These are phyloP conservation scores for Chrysopogon serrulatus DNA, from an alignment of 176 grass and related monocot species.

Conservation along the genomic window DNA sequence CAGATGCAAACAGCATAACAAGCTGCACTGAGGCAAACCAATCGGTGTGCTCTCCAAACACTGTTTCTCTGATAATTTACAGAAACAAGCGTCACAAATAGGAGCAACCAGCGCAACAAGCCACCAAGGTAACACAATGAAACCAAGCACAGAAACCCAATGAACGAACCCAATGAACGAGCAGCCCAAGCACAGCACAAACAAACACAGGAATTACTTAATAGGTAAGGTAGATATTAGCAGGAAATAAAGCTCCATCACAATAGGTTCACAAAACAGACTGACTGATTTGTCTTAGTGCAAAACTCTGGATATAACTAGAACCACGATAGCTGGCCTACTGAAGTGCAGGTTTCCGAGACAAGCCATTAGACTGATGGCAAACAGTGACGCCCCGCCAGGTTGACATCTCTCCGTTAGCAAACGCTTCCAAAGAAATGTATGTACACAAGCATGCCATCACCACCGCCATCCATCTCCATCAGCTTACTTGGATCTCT, in stretches of 20 bases:
- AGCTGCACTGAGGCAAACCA: not conserved
- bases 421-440: not conserved
- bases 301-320: slow-evolving; percentile 33
- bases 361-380: slow-evolving; percentile 18
- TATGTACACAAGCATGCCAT: not conserved
- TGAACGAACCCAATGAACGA: too few species aligned
- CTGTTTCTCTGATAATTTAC: not conserved
- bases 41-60: not conserved
- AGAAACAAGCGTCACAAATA: not conserved
- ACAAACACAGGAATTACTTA: not conserved
- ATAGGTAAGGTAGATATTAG: slow-evolving; percentile 7
- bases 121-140: not conserved
- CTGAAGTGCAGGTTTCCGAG: slow-evolving; percentile 26
- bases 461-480: not conserved
- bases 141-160: too few species aligned
- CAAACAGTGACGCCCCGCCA: not conserved
- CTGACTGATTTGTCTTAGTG: not conserved
- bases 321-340: slow-evolving; percentile 10
- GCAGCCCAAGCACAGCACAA: not conserved
- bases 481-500: slow-evolving; percentile 82
- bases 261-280: slow-evolving; percentile 20
- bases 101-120: not conserved
- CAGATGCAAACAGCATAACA: too few species aligned
- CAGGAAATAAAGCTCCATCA: slow-evolving; percentile 27
- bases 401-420: not conserved